These are phyloP conservation scores for Neonectria ditissima DNA, from an alignment of 2,329 filamentous ascomycete genomes.

Conservation along the genomic window DNA sequence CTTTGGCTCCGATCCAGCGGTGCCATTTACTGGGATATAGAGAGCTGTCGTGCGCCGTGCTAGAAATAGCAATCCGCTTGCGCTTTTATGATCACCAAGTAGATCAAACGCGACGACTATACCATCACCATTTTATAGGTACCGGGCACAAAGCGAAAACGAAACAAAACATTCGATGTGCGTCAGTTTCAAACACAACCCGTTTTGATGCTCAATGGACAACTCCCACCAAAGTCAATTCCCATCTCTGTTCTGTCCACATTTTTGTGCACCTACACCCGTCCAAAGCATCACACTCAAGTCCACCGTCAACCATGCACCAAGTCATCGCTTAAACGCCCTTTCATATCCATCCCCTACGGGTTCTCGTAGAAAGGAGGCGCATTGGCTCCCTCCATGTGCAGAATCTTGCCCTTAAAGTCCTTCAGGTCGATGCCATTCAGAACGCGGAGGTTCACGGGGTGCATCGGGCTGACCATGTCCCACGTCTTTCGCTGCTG, in stretches of 20 bases:
- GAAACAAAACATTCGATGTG: not conserved
- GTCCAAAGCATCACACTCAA: not conserved
- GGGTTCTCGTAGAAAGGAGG: slow-evolving; percentile 10
- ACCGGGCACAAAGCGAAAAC: not conserved
- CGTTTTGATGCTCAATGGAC: no score
- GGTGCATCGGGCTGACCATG: slow-evolving; percentile 28
- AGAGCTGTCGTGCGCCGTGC: no score
- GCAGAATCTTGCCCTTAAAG: slow-evolving; percentile 12
- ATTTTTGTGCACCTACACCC: no score
- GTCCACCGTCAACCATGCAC: not conserved
- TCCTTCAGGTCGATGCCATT: slow-evolving; percentile 14
- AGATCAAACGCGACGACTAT: not conserved
- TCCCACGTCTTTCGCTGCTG: slow-evolving; percentile 34
- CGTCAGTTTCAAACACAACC: no score
- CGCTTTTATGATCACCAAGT: not conserved
- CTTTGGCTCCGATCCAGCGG: no score
- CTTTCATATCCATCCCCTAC: not conserved
- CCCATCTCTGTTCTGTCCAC: not conserved
- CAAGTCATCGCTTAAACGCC: not conserved
- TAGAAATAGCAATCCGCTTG: not conserved
- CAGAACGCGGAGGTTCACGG: slow-evolving; percentile 54
- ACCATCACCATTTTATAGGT: no score
- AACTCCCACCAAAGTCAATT: no score
- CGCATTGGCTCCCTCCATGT: not conserved
- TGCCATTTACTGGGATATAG: not conserved